Evolutionary conservation across 1,284 basidiomycete species (phyloP).

Genomic region (Veloporphyrellus conicus): DNA sequence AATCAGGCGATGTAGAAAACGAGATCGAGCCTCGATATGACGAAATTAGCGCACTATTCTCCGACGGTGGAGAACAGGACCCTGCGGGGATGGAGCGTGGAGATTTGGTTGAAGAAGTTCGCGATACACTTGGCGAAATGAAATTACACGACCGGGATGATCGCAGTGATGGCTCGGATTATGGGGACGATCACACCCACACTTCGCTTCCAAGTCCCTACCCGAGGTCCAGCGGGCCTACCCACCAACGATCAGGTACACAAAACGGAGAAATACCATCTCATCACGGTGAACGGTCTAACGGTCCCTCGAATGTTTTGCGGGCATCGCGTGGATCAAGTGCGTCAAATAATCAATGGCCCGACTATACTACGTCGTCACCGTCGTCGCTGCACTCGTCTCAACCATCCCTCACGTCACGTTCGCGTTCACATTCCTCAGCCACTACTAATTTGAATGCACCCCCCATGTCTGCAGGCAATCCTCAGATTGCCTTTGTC

Average conservation of each 20-base stretch:
- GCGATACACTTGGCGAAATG: conserved; percentile 47
- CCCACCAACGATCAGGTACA: conserved; percentile 51
- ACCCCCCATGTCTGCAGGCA: conserved; percentile 69
- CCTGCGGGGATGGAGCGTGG: conserved; percentile 27
- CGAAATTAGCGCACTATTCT: conserved; percentile 55
- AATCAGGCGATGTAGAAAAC: conserved; percentile 82
- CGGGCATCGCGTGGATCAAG: conserved; percentile 27
- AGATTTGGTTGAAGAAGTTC: conserved; percentile 36
- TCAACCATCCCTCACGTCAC: conserved; percentile 42
- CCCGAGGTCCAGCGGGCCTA: conserved; percentile 13
- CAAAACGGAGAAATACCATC: conserved; percentile 28
- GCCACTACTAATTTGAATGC: conserved; percentile 52
- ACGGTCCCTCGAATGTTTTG: conserved; percentile 17
- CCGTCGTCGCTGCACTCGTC: conserved; percentile 50
- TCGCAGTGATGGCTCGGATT: conserved; percentile 54
- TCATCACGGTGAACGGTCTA: conserved; percentile 24
- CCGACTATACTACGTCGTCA: conserved; percentile 34
- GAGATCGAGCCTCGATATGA: conserved; percentile 55
- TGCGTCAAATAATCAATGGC: conserved; percentile 29
- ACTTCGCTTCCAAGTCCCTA: conserved; percentile 14
- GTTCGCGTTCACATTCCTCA: conserved; percentile 54
- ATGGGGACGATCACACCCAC: conserved; percentile 55
- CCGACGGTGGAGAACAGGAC: conserved; percentile 35
- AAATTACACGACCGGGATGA: conserved; percentile 40
- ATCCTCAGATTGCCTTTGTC: conserved; percentile 80